Evolutionary conservation across 2,329 filamentous ascomycete genomes (phyloP).

Genomic region (Orbilia oligospora): DNA sequence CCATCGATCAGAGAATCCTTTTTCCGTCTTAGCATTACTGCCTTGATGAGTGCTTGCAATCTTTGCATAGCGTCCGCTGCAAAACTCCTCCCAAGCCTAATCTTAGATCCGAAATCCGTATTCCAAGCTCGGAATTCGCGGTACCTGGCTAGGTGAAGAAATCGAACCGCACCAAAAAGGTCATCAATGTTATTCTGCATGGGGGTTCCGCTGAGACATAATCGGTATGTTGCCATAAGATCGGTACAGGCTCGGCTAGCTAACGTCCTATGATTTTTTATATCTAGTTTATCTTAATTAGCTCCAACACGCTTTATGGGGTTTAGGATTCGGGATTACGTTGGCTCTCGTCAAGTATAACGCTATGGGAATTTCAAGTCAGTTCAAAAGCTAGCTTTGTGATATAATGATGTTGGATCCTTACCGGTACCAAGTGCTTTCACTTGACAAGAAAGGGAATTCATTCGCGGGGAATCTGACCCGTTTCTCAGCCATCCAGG

Average conservation of each 20-base stretch:
- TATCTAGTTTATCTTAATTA: constrained; percentile 68
- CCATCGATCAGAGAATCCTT: constrained; percentile 86
- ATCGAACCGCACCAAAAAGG: constrained; percentile 81
- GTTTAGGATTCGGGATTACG: constrained; percentile 25
- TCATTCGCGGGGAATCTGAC: constrained; percentile 27
- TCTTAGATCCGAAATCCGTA: constrained; percentile 62
- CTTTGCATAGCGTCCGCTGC: constrained; percentile 74
- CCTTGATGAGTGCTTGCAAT: constrained; percentile 82
- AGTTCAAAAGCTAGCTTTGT: constrained; percentile 74
- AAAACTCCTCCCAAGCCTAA: constrained; percentile 68
- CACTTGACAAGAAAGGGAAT: constrained; percentile 51
- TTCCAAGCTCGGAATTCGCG: constrained; percentile 74
- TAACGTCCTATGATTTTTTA: constrained; percentile 80
- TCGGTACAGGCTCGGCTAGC: constrained; percentile 74
- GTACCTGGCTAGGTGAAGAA: constrained; percentile 72
- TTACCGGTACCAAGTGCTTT: constrained; percentile 56
- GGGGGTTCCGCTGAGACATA: constrained; percentile 84
- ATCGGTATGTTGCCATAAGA: constrained; percentile 75
- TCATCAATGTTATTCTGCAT: constrained; percentile 91
- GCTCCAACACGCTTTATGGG: not conserved
- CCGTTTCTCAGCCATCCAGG: constrained; percentile 69
- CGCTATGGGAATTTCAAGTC: constrained; percentile 74
- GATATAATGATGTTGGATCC: constrained; percentile 60
- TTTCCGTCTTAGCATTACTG: constrained; percentile 84
- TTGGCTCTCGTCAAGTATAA: constrained; percentile 85